phyloP scores from a whole-genome alignment of 1,139 yeast species.

The Taphrina betulina region DNA sequence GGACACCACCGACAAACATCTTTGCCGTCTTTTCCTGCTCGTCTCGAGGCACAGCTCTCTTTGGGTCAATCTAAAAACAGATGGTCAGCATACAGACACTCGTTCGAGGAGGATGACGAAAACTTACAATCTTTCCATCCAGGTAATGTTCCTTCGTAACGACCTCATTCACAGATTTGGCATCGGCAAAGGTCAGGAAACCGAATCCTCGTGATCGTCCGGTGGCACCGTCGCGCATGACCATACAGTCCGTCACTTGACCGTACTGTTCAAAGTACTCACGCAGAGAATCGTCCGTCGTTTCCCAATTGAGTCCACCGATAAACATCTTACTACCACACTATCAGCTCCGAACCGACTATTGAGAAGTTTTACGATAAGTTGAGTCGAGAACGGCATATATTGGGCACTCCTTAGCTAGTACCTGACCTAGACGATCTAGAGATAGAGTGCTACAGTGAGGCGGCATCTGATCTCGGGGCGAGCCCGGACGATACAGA shows the following conservation, averaged over 20 bases:
- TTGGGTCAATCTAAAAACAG: conserved; percentile 69
- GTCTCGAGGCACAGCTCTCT: conserved; percentile 95
- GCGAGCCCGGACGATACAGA: background rate
- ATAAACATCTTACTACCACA: conserved; percentile 84
- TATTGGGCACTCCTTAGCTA: conserved; percentile 41
- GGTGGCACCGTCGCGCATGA: conserved; percentile 86
- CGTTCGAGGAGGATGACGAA: background rate
- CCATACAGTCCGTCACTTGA: conserved; percentile 82
- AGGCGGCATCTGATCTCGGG: background rate
- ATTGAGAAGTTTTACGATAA: conserved; percentile 42
- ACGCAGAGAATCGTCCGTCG: conserved; percentile 69
- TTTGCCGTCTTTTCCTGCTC: conserved; percentile 98
- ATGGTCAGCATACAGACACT: background rate
- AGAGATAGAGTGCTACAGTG: conserved; percentile 11
- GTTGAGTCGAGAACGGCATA: conserved; percentile 33
- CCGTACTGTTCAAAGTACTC: conserved; percentile 88
- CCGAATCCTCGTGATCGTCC: conserved; percentile 98
- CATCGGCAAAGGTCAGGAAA: conserved; percentile 80
- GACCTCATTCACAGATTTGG: conserved; percentile 82
- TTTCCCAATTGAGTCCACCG: conserved; percentile 99
- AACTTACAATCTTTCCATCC: conserved; percentile 73
- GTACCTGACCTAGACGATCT: conserved; percentile 25
- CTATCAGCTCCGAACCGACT: conserved; percentile 44
- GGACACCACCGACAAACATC: conserved; percentile 97
- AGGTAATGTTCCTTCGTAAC: conserved; percentile 82